Conservation (phyloP, 2,329 filamentous ascomycete genomes). For the Paracoccidioides lutzii region DNA sequence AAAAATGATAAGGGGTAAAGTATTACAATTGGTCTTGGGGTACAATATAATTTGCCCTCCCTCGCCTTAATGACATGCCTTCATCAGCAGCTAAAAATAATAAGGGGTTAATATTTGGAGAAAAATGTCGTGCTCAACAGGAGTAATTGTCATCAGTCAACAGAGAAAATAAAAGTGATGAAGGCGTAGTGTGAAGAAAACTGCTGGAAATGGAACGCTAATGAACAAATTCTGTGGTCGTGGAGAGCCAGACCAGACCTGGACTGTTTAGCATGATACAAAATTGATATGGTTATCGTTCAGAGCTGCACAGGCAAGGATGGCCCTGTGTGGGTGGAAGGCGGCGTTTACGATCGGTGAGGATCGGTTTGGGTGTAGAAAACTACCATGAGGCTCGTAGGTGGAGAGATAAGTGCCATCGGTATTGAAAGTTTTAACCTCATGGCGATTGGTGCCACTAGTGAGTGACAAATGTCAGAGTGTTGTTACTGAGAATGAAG, state of each 20-base stretch:
- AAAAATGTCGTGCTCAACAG: neutral
- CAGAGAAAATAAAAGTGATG: neutral
- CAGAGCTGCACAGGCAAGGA: conserved; percentile 74
- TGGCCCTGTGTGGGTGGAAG: conserved; percentile 89
- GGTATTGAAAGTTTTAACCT: conserved; percentile 86
- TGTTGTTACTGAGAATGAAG: conserved; percentile 7
- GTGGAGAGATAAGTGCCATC: conserved; percentile 66
- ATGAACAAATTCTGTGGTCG: neutral
- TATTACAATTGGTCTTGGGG: too few relatives aligned
- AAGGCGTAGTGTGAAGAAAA: too few relatives aligned
- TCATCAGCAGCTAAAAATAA: neutral
- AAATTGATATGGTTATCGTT: conserved; percentile 87
- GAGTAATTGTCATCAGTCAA: neutral
- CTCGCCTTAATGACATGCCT: neutral
- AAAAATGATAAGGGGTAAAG: too few relatives aligned
- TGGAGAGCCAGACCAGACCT: neutral
- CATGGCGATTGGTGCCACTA: conserved; percentile 77
- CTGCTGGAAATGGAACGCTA: too few relatives aligned
- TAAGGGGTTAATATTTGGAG: neutral
- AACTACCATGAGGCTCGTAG: conserved; percentile 81
- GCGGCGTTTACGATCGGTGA: conserved; percentile 77
- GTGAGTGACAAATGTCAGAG: conserved; percentile 5
- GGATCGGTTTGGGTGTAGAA: conserved; percentile 66
- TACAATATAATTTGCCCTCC: neutral
- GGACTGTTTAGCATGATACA: conserved; percentile 47